Conservation (phyloP, 2,329 filamentous ascomycete species). For the Coniosporium tulheliwenetii region DNA sequence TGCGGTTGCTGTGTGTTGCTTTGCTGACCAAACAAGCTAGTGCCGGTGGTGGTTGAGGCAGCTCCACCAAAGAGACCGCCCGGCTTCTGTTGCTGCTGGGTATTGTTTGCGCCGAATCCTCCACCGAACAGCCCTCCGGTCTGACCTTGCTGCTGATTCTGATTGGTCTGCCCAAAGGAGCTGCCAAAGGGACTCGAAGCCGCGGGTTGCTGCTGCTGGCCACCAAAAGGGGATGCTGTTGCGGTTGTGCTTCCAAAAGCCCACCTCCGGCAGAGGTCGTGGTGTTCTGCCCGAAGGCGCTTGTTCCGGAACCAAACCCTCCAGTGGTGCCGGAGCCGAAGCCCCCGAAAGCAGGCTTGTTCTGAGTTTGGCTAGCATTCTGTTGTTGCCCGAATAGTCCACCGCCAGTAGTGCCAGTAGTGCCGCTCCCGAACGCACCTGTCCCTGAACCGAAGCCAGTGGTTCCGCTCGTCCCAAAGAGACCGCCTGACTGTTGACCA, state of each 20-base stretch:
- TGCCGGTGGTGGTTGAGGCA: constrained; percentile 8
- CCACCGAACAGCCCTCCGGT: constrained; percentile 6
- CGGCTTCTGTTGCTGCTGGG: constrained; percentile 4
- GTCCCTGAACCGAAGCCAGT: constrained; percentile 15
- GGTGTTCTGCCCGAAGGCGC: constrained; percentile 16
- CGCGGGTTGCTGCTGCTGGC: constrained; percentile 34
- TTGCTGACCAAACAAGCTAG: constrained; percentile 9
- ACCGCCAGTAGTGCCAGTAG: constrained; percentile 11
- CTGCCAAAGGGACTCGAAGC: constrained; percentile 17
- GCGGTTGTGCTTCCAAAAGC: constrained; percentile 16
- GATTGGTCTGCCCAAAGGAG: constrained; percentile 19
- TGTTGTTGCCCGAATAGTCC: constrained; percentile 10
- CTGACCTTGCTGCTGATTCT: constrained; percentile 12
- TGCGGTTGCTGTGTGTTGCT: constrained; percentile 24
- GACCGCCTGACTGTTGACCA: constrained; percentile 3
- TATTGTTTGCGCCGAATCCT: constrained; percentile 4
- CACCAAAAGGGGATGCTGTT: constrained; percentile 22
- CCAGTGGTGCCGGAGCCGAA: constrained; percentile 8
- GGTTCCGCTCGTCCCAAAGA: constrained; percentile 10
- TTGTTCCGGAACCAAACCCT: constrained; percentile 5
- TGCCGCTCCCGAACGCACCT: constrained; percentile 15
- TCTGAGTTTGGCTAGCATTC: constrained; percentile 8
- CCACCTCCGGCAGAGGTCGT: constrained; percentile 12
- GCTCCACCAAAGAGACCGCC: constrained; percentile 15
- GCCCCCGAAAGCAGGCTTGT: constrained; percentile 6